Evolutionary conservation across 139 green algal genomes (phyloP), one percentile per base, ranked within the genome.

Genomic region (Pleodorina starrii): DNA sequence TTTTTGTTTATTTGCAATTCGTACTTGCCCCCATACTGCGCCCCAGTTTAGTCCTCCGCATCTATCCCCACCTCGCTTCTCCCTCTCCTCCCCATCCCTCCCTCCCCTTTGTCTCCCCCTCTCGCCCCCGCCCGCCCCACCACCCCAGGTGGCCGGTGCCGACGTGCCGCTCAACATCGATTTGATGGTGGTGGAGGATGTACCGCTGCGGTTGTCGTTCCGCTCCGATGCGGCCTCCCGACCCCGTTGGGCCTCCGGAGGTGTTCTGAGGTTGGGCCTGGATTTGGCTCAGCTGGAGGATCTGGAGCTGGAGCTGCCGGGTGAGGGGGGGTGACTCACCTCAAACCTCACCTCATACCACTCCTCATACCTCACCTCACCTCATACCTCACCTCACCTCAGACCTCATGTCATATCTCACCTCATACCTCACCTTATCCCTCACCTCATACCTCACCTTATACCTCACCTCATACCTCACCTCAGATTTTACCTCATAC

Each of bases 241-340:
- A 5, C 96, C 96, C 9, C 88, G 93, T 51, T 94, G 90, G 85
- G 92, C 92, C 12, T 21, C 32, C 29, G 14, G 27, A n/a, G 85
- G 68, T 11, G 14, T 86, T 36, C 72, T 96, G 63, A 92, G 84
- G 27, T 89, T 94, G 76, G 89, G 91, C 19, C 89, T 97, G 54
- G 94, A 98, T 80, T 89, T 98, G 81, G 94, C 96, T 50, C 96
- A 94, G 89, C 93, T 98, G 84, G 94, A 97, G 80, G 93, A 92
- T 10, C 91, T 97, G 59, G 75, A 91, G 32, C 89, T 98, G 66
- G 89, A 74, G 48, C 84, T 98, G 72, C 90, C 91, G 14, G 96
- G 96, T 50, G 50, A 38, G 80, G 54, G 54, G 54, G 54, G 54
- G 54, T 2, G n/a, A n/a, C n/a, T n/a, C n/a, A n/a, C n/a, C n/a